Evolutionary conservation across 257 asterid species (phyloP).

Genomic region (Scutellaria barbata): DNA sequence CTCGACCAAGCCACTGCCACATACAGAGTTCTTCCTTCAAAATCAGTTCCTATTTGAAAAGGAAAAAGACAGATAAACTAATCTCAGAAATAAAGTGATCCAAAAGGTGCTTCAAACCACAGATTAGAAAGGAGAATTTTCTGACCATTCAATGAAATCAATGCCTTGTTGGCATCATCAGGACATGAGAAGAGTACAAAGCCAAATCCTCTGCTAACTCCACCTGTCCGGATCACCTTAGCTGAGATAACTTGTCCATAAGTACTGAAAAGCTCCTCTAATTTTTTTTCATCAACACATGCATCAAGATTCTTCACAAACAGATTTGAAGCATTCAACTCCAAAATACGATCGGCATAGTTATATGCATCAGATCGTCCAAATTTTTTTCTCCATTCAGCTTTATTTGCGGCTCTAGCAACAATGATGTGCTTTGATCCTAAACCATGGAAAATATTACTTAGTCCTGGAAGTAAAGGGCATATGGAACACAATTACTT

Average conservation of each 20-base stretch:
- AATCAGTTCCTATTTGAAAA: conserved; percentile 34
- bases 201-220: conserved; percentile 43
- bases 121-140: not conserved
- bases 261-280: conserved; percentile 35
- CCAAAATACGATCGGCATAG: not conserved
- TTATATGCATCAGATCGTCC: conserved; percentile 21
- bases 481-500: too few relatives aligned
- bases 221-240: conserved; percentile 36
- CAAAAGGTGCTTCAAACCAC: not conserved
- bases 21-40: conserved; percentile 35
- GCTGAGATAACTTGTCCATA: conserved; percentile 48
- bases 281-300: conserved; percentile 37
- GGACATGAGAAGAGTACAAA: conserved; percentile 38
- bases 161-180: conserved; percentile 43
- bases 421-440: conserved; percentile 49
- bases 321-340: conserved; percentile 27
- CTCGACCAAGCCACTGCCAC: conserved; percentile 38
- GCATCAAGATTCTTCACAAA: conserved; percentile 40
- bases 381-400: too few relatives aligned
- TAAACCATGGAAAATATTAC: conserved; percentile 23
- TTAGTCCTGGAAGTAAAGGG: not conserved
- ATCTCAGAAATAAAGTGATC: conserved; percentile 17
- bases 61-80: conserved; percentile 20
- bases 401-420: conserved; percentile 41
- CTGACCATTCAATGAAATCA: conserved; percentile 42